A percentile compares a stretch with the other conserved stretches of the same genome.
These are phyloP conservation scores for Colletotrichum lupini DNA, from an alignment of 2,329 filamentous ascomycete species.

Conservation along the genomic window DNA sequence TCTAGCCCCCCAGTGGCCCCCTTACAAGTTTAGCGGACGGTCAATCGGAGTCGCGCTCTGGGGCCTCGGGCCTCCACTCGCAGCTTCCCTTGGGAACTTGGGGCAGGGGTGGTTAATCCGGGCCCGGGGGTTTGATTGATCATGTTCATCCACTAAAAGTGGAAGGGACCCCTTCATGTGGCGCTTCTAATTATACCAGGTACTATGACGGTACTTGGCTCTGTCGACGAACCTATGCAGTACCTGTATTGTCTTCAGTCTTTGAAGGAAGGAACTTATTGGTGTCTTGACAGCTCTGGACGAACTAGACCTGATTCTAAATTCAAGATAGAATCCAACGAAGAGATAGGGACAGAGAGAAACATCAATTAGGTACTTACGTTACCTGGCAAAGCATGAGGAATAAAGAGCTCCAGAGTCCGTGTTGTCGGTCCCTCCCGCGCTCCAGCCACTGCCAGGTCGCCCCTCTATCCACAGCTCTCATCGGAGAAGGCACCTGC, in stretches of 20 bases:
- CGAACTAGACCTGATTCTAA: background rate
- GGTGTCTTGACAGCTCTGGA: background rate
- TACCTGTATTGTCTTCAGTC: background rate
- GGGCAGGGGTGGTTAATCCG: constrained; percentile 30
- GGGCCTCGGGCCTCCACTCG: constrained; percentile 16
- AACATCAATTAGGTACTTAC: background rate
- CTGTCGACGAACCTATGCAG: background rate
- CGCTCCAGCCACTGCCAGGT: constrained; percentile 18
- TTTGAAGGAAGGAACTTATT: background rate
- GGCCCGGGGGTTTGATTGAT: background rate
- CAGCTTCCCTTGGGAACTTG: background rate
- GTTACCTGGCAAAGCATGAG: background rate
- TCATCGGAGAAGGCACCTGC: constrained; percentile 24
- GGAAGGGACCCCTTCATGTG: constrained; percentile 17
- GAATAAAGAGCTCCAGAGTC: background rate
- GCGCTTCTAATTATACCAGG: constrained; percentile 5
- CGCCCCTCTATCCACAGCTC: constrained; percentile 13
- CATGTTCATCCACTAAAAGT: constrained; percentile 17
- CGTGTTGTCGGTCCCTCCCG: constrained; percentile 13
- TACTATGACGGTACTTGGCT: background rate
- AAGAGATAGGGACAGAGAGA: background rate
- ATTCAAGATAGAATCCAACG: background rate
- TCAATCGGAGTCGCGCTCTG: constrained; percentile 31
- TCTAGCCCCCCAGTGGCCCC: background rate
- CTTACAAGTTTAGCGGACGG: constrained; percentile 9